A percentile compares a stretch with the other conserved stretches of the same genome.
These are phyloP conservation scores for Mantamonas sphyraenae DNA, from an alignment of 78 protist species.

Conservation along the genomic window DNA sequence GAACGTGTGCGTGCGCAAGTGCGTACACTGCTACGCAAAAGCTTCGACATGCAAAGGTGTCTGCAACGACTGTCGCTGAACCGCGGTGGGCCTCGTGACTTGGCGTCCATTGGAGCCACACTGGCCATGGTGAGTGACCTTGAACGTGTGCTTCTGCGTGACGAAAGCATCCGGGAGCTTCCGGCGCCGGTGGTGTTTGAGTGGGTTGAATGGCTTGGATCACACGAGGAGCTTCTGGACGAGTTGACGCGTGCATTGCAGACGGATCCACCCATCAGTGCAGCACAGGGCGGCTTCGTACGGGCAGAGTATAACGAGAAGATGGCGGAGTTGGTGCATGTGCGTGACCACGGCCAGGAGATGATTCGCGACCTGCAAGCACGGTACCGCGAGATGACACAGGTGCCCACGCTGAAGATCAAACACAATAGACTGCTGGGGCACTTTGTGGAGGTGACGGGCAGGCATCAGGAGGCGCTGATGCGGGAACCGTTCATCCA, in stretches of 20 bases:
- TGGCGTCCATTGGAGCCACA: background rate
- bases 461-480: background rate
- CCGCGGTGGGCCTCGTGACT: background rate
- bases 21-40: too few relatives aligned
- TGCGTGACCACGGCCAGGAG: background rate
- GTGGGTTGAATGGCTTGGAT: too few relatives aligned
- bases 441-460: background rate
- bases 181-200: too few relatives aligned
- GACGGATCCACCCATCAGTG: too few relatives aligned
- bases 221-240: too few relatives aligned
- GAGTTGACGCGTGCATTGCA: too few relatives aligned
- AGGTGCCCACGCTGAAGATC: background rate
- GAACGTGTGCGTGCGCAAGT: too few relatives aligned
- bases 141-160: too few relatives aligned
- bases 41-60: background rate
- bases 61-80: background rate
- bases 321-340: too few relatives aligned
- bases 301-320: too few relatives aligned
- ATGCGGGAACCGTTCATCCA: background rate
- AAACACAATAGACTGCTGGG: background rate
- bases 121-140: background rate
- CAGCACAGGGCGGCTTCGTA: too few relatives aligned
- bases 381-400: background rate
- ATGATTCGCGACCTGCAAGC: background rate
- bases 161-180: too few relatives aligned